Conservation (phyloP, 306 rosid species). For the Clitoria ternatea region DNA sequence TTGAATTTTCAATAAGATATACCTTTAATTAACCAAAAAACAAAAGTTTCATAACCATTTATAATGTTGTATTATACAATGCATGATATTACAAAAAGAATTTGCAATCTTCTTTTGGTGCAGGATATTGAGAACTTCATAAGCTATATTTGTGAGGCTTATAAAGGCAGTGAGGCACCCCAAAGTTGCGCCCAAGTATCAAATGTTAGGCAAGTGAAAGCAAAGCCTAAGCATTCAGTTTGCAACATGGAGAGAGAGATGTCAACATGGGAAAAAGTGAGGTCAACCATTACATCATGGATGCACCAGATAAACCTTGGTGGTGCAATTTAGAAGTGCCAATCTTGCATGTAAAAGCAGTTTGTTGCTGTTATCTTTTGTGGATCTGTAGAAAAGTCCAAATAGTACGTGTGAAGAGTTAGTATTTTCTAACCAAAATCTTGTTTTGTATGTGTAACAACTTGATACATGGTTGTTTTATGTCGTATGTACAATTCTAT, state of each 20-base stretch:
- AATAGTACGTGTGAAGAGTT: constrained; percentile 17
- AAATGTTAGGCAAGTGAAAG: constrained; percentile 19
- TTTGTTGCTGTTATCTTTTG: constrained; percentile 9
- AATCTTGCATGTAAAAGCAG: not conserved
- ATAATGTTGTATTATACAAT: not conserved
- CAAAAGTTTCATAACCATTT: not conserved
- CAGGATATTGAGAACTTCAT: constrained; percentile 77
- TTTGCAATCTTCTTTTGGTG: constrained; percentile 14
- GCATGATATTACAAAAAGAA: not conserved
- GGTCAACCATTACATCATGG: constrained; percentile 52
- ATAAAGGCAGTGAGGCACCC: constrained; percentile 44
- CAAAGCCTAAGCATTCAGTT: constrained; percentile 28
- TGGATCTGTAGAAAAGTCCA: not conserved
- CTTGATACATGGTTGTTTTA: no score
- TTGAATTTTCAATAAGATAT: not conserved
- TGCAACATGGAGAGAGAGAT: constrained; percentile 18
- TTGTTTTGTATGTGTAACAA: no score
- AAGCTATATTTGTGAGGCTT: constrained; percentile 71
- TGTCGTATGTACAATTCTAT: no score
- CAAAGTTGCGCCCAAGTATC: constrained; percentile 43
- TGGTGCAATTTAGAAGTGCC: constrained; percentile 24
- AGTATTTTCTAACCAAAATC: no score
- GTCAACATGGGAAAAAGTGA: constrained; percentile 29
- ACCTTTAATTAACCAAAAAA: not conserved
- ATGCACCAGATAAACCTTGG: constrained; percentile 30